A percentile compares a stretch with the other conserved stretches of the same genome.
These are phyloP conservation scores for Arbutus unedo DNA, from an alignment of 148 eudicot genomes.

Conservation along the genomic window DNA sequence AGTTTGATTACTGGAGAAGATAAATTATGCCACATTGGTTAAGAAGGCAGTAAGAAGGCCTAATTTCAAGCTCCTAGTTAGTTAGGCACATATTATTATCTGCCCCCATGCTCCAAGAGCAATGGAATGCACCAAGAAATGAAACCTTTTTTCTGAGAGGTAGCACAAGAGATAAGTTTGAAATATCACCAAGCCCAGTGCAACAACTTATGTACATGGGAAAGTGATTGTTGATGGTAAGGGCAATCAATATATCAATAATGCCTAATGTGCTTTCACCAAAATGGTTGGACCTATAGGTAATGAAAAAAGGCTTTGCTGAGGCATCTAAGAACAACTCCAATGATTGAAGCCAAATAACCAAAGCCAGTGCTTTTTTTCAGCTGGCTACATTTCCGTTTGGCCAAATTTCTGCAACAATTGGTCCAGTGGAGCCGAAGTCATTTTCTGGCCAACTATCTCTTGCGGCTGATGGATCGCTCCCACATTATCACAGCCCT, in stretches of 20 bases:
- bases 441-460: background rate
- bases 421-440: background rate
- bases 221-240: background rate
- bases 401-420: slow-evolving; percentile 1
- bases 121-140: background rate
- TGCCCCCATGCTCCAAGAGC: background rate
- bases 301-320: background rate
- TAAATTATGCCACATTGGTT: background rate
- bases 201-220: background rate
- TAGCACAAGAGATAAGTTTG: background rate
- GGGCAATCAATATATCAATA: background rate
- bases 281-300: background rate
- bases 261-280: background rate
- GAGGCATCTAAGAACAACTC: background rate
- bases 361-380: background rate
- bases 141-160: background rate
- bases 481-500: background rate
- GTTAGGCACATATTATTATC: background rate
- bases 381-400: background rate
- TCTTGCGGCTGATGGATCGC: background rate
- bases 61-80: background rate
- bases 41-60: background rate
- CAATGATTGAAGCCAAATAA: background rate
- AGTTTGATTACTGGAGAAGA: background rate
- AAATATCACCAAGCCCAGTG: background rate